Conservation (phyloP, 2,329 filamentous ascomycete genomes). For the Trichoderma arundinaceum region DNA sequence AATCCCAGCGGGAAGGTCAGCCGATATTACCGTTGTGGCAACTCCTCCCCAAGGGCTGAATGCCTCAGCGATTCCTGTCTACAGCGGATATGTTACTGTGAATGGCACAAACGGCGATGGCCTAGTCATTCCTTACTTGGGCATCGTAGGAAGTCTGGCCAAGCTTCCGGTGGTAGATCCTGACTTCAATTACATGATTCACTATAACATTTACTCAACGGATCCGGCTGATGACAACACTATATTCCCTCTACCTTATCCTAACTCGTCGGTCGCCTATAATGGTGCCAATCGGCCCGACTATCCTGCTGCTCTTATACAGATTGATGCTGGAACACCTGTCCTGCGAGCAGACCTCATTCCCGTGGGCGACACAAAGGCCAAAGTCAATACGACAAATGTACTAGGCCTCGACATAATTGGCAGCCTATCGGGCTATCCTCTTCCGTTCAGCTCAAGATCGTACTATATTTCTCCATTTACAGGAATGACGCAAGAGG, state of each 20-base stretch:
- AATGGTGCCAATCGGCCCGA: not conserved
- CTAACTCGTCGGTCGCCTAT: not conserved
- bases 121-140: constrained; percentile 50
- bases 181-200: constrained; percentile 16
- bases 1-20: constrained; percentile 50
- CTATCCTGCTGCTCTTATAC: constrained; percentile 13
- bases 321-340: constrained; percentile 12
- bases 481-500: constrained; percentile 18
- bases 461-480: not conserved
- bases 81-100: constrained; percentile 50
- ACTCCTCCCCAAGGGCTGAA: constrained; percentile 46
- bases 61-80: constrained; percentile 47
- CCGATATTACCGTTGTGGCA: constrained; percentile 53
- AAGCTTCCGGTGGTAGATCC: constrained; percentile 5
- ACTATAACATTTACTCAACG: not conserved
- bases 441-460: not conserved
- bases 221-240: not conserved
- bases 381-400: constrained; percentile 21
- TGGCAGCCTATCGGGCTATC: constrained; percentile 2
- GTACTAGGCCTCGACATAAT: constrained; percentile 8
- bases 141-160: constrained; percentile 41
- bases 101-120: constrained; percentile 48
- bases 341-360: constrained; percentile 4
- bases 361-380: constrained; percentile 7
- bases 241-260: not conserved